Evolutionary conservation across 441 rosid genomes (phyloP).

Genomic region (Pelargonium citronellum): DNA sequence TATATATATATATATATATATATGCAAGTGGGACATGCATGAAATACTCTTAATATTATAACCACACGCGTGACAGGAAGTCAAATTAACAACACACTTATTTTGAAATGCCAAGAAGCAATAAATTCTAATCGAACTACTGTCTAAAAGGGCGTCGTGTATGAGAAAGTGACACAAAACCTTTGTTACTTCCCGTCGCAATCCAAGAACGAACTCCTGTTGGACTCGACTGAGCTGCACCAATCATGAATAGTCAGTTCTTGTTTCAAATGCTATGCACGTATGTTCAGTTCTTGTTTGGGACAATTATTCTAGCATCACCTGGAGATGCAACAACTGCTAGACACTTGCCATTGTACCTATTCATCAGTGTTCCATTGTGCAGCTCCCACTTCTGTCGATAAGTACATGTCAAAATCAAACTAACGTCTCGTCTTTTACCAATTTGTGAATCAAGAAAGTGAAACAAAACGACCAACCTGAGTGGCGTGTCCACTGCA

Average conservation of each 20-base stretch:
- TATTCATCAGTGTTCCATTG: slow-evolving; percentile 58
- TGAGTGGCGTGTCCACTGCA: slow-evolving; percentile 68
- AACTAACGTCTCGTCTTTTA: background rate
- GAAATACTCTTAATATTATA: too few species aligned
- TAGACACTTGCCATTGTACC: slow-evolving; percentile 67
- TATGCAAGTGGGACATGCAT: too few species aligned
- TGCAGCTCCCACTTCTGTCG: slow-evolving; percentile 75
- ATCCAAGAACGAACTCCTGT: slow-evolving; percentile 76
- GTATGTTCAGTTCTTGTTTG: background rate
- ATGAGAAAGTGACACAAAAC: slow-evolving; percentile 17
- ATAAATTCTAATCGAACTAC: background rate
- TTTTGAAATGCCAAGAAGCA: background rate
- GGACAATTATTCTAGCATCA: slow-evolving; percentile 34
- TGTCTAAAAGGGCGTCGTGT: too few species aligned
- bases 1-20: too few species aligned
- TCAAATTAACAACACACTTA: background rate
- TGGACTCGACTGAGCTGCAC: slow-evolving; percentile 36
- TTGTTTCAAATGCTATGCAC: slow-evolving; percentile 5
- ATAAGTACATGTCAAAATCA: background rate
- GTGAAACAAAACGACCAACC: slow-evolving; percentile 29
- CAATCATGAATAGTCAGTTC: background rate
- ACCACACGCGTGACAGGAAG: too few species aligned
- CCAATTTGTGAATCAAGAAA: background rate
- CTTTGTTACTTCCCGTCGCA: slow-evolving; percentile 66
- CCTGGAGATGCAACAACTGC: slow-evolving; percentile 41